phyloP scores from a whole-genome alignment of 352 stramenopile genomes.

The Phytopythium oedochilum region DNA sequence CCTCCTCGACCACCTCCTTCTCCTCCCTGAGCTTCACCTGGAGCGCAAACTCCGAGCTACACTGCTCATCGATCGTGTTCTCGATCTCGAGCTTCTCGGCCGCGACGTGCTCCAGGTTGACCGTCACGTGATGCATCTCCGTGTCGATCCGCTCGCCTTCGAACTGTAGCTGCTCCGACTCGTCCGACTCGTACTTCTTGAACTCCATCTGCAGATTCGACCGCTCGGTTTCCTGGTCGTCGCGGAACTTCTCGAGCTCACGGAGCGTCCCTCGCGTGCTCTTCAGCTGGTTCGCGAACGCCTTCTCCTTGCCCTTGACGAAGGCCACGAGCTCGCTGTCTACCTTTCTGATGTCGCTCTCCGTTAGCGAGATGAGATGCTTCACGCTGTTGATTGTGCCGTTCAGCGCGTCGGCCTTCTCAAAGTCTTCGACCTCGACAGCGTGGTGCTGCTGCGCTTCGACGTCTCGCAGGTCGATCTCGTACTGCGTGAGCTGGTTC shows the following conservation, averaged over 20 bases:
- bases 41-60: conserved; percentile 51
- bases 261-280: conserved; percentile 67
- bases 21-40: conserved; percentile 52
- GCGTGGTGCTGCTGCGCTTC: conserved; percentile 79
- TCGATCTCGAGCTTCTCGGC: conserved; percentile 78
- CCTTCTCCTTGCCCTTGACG: conserved; percentile 73
- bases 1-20: conserved; percentile 53
- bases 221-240: conserved; percentile 60
- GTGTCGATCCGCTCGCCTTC: conserved; percentile 71
- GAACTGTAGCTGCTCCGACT: conserved; percentile 76
- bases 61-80: conserved; percentile 70
- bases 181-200: conserved; percentile 57
- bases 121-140: conserved; percentile 69
- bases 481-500: conserved; percentile 72
- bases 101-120: conserved; percentile 63
- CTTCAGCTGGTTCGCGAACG: conserved; percentile 70
- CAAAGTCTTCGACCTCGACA: conserved; percentile 80
- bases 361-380: conserved; percentile 73
- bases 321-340: conserved; percentile 68
- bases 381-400: conserved; percentile 75
- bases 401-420: conserved; percentile 79
- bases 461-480: conserved; percentile 73
- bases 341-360: conserved; percentile 76
- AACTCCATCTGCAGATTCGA: conserved; percentile 42
- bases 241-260: conserved; percentile 71